A percentile compares a stretch with the other conserved stretches of the same genome.
Evolutionary conservation across 495 filamentous ascomycete genomes (phyloP).

Genomic region (Monascus purpureus): DNA sequence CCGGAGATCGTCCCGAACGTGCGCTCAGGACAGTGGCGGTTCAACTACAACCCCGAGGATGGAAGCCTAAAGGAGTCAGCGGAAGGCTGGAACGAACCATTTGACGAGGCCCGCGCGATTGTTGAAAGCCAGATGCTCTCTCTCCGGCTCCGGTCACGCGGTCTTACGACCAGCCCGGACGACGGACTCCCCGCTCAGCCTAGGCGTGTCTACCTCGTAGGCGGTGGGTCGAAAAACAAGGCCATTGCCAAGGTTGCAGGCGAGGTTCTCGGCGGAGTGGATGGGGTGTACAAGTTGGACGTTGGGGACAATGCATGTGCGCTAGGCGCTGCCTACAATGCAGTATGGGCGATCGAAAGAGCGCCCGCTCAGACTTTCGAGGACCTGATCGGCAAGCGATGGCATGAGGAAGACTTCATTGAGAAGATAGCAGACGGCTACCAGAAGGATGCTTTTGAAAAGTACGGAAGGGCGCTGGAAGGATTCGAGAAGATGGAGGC

Average conservation of each 20-base stretch:
- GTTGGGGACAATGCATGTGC: constrained; percentile 95
- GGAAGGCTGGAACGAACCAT: constrained; percentile 35
- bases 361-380: constrained; percentile 63
- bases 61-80: constrained; percentile 30
- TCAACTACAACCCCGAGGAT: constrained; percentile 40
- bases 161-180: constrained; percentile 48
- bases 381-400: constrained; percentile 64
- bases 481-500: constrained; percentile 73
- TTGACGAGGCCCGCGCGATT: constrained; percentile 70
- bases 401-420: constrained; percentile 73
- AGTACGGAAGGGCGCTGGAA: constrained; percentile 61
- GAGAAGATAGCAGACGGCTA: constrained; percentile 75
- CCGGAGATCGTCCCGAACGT: constrained; percentile 94
- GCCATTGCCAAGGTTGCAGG: constrained; percentile 72
- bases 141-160: constrained; percentile 67
- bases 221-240: constrained; percentile 75
- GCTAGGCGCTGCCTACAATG: constrained; percentile 91
- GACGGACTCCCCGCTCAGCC: constrained; percentile 62
- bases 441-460: constrained; percentile 52
- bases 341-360: constrained; percentile 78
- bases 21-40: constrained; percentile 69
- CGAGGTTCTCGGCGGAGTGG: constrained; percentile 73
- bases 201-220: constrained; percentile 81
- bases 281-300: constrained; percentile 85
- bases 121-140: constrained; percentile 90